Conservation (phyloP, 257 asterid genomes). For the Voacanga thouarsii region DNA sequence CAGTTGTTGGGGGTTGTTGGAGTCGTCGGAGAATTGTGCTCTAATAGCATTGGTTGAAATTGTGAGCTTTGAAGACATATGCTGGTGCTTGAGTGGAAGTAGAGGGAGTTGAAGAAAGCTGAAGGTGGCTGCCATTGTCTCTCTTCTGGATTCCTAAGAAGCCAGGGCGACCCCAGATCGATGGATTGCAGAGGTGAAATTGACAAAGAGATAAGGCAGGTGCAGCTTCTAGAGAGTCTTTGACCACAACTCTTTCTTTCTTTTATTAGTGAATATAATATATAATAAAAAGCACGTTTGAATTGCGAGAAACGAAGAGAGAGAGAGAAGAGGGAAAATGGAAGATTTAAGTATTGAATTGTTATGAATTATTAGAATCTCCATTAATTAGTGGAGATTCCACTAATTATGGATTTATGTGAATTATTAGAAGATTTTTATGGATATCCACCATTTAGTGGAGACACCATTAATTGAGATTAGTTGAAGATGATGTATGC, state of each 20-base stretch:
- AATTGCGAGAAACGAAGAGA: too few relatives aligned
- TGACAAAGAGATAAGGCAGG: neutral
- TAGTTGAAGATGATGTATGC: too few relatives aligned
- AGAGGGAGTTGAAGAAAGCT: slow-evolving; percentile 44
- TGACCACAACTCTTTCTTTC: neutral
- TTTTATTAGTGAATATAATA: neutral
- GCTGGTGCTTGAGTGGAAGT: slow-evolving; percentile 20
- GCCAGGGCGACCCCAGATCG: too few relatives aligned
- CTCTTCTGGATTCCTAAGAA: neutral
- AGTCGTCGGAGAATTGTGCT: slow-evolving; percentile 22
- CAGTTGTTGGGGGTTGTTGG: slow-evolving; percentile 4
- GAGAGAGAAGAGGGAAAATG: too few relatives aligned
- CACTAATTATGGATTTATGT: too few relatives aligned
- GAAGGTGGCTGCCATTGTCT: slow-evolving; percentile 72
- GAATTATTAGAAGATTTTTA: too few relatives aligned
- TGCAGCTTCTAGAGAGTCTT: neutral
- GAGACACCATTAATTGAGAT: too few relatives aligned
- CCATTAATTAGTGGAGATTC: too few relatives aligned
- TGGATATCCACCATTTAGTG: too few relatives aligned
- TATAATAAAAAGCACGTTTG: too few relatives aligned
- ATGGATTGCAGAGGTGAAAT: neutral
- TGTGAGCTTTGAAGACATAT: slow-evolving; percentile 24
- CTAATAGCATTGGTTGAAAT: slow-evolving; percentile 14
- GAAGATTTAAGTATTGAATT: too few relatives aligned
- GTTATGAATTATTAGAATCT: too few relatives aligned